Evolutionary conservation across 1,284 basidiomycete genomes (phyloP).

Genomic region (Phlebopus sp.): DNA sequence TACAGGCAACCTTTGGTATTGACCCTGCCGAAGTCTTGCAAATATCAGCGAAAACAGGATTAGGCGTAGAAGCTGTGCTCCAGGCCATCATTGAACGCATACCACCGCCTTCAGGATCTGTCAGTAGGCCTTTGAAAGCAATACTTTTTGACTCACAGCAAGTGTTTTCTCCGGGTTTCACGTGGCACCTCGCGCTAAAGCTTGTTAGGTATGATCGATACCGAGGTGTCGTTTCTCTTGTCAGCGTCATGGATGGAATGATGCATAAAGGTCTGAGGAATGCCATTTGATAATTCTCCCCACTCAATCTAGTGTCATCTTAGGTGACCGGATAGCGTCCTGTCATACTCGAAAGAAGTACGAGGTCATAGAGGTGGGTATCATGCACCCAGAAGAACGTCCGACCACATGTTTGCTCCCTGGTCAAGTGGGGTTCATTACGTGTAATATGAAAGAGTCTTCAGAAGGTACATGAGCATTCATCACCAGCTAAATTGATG

Average conservation of each 20-base stretch:
- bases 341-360: constrained; percentile 88
- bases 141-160: constrained; percentile 93
- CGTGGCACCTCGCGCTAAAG: constrained; percentile 1
- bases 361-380: constrained; percentile 88
- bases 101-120: constrained; percentile 65
- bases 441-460: constrained; percentile 98
- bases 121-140: constrained; percentile 67
- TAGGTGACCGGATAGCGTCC: constrained; percentile 88
- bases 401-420: constrained; percentile 68
- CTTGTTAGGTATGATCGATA: constrained; percentile 87
- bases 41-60: constrained; percentile 93
- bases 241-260: constrained; percentile 72
- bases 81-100: constrained; percentile 80
- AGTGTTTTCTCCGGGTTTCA: constrained; percentile 29
- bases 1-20: constrained; percentile 79
- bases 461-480: constrained; percentile 69
- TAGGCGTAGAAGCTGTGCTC: constrained; percentile 75
- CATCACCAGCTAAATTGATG: not conserved
- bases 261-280: constrained; percentile 55
- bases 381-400: constrained; percentile 89
- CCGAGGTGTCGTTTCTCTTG: constrained; percentile 92
- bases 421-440: constrained; percentile 89
- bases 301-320: not conserved
- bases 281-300: not conserved
- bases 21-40: constrained; percentile 68